A percentile compares a stretch with the other conserved stretches of the same genome.
Conservation (phyloP, 805 yeast genomes). For the Limtongia smithiae region DNA sequence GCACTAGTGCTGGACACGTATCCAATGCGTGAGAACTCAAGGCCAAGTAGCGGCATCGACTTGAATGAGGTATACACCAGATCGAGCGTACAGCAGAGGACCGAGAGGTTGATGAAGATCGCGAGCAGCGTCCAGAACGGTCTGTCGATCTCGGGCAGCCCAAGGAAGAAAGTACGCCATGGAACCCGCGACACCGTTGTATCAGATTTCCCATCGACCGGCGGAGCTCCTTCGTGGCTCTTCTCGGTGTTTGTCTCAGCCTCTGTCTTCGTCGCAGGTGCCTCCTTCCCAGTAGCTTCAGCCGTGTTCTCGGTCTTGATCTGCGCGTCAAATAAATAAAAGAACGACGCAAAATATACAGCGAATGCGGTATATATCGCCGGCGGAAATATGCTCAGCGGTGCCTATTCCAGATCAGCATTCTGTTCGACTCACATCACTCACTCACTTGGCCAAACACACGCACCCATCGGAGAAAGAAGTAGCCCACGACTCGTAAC, state of each 20-base stretch:
- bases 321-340: background rate
- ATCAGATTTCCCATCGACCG: too few relatives aligned
- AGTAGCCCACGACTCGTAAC: conserved; percentile 12
- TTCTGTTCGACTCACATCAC: background rate
- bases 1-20: conserved; percentile 23
- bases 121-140: conserved; percentile 6
- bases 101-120: conserved; percentile 9
- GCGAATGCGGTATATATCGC: conserved; percentile 8
- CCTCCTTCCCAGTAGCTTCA: conserved; percentile 1
- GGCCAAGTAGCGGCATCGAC: conserved; percentile 17
- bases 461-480: conserved; percentile 25
- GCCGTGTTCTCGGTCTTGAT: background rate
- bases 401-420: conserved; percentile 5
- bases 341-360: conserved; percentile 11
- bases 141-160: conserved; percentile 7
- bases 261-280: too few relatives aligned
- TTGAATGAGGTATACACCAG: conserved; percentile 20
- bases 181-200: background rate
- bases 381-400: conserved; percentile 15
- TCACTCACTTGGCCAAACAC: background rate
- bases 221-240: too few relatives aligned
- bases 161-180: conserved; percentile 6
- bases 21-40: conserved; percentile 25
- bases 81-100: conserved; percentile 13
- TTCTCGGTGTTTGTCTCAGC: too few relatives aligned